phyloP scores from a whole-genome alignment of 2,329 filamentous ascomycete species.

The Diaporthe aspalathi region DNA sequence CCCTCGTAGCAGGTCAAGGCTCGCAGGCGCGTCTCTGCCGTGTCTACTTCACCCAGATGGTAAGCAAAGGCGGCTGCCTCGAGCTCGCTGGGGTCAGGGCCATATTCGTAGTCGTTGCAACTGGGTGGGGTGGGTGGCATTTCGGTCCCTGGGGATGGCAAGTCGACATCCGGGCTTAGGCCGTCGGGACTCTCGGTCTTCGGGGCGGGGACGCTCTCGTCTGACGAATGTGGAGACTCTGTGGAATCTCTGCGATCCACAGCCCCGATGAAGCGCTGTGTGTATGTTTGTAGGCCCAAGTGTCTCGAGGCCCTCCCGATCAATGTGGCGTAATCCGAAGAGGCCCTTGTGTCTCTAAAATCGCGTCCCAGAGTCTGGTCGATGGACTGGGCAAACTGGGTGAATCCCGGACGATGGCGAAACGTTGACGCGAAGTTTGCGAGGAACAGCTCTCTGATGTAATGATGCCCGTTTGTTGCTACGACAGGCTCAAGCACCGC shows the following conservation, averaged over 20 bases:
- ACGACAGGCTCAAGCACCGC: constrained; percentile 26
- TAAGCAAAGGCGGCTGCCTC: constrained; percentile 17
- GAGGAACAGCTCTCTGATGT: constrained; percentile 15
- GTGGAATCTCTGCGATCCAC: neutral
- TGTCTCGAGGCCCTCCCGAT: neutral
- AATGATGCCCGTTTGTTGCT: neutral
- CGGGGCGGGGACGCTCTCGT: neutral
- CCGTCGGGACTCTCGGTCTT: constrained; percentile 1
- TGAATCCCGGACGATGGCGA: constrained; percentile 13
- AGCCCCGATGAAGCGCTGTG: constrained; percentile 11
- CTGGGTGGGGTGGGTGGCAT: constrained; percentile 10
- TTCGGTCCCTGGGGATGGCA: constrained; percentile 3
- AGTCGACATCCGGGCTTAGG: constrained; percentile 10
- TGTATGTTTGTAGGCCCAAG: constrained; percentile 17
- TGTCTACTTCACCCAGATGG: constrained; percentile 13
- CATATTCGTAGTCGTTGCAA: neutral
- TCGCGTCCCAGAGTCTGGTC: neutral
- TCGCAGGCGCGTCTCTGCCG: constrained; percentile 20
- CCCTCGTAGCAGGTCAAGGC: constrained; percentile 13
- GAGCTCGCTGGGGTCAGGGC: constrained; percentile 3
- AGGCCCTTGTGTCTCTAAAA: neutral
- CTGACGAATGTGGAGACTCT: neutral
- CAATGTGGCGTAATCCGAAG: neutral
- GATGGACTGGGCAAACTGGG: constrained; percentile 1
- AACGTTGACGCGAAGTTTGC: constrained; percentile 27